Percentiles rank a stretch among this genome's conserved stretches.
Conservation (phyloP, 2,329 filamentous ascomycete genomes). For the Ophiostoma tasmaniense region DNA sequence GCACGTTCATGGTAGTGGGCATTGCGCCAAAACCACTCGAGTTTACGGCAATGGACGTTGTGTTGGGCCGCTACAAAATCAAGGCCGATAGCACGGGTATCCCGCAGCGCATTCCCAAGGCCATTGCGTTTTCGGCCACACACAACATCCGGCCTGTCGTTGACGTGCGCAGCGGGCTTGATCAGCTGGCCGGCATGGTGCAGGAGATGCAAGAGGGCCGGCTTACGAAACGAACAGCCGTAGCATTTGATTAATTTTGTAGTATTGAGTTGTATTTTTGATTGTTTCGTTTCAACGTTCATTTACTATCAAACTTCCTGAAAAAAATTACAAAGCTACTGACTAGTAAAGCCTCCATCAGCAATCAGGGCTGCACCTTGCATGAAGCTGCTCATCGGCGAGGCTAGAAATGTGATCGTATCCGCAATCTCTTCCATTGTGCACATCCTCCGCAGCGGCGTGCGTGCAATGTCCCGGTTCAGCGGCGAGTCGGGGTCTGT, state of each 20-base stretch:
- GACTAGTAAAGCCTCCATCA: slow-evolving; percentile 36
- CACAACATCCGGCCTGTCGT: slow-evolving; percentile 34
- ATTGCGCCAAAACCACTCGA: slow-evolving; percentile 31
- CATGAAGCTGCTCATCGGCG: slow-evolving; percentile 45
- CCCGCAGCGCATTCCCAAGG: slow-evolving; percentile 35
- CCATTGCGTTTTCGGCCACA: slow-evolving; percentile 35
- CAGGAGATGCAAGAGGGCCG: slow-evolving; percentile 30
- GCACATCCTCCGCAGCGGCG: slow-evolving; percentile 40
- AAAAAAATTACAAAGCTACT: too few relatives aligned
- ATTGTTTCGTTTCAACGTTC: background rate
- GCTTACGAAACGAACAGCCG: slow-evolving; percentile 12
- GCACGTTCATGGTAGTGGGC: slow-evolving; percentile 36
- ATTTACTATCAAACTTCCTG: too few relatives aligned
- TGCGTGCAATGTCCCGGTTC: slow-evolving; percentile 33
- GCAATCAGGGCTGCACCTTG: slow-evolving; percentile 39
- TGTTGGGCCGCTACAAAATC: slow-evolving; percentile 33
- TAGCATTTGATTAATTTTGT: slow-evolving; percentile 12
- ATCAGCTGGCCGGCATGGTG: slow-evolving; percentile 32
- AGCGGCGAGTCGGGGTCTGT: slow-evolving; percentile 25
- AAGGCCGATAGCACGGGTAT: slow-evolving; percentile 36
- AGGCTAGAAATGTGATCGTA: slow-evolving; percentile 42
- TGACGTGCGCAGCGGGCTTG: slow-evolving; percentile 30
- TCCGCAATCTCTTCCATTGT: slow-evolving; percentile 46
- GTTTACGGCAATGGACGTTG: slow-evolving; percentile 32
- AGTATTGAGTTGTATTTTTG: background rate